Conservation (phyloP, 2,329 filamentous ascomycete genomes). For the Trichoderma pleuroti region DNA sequence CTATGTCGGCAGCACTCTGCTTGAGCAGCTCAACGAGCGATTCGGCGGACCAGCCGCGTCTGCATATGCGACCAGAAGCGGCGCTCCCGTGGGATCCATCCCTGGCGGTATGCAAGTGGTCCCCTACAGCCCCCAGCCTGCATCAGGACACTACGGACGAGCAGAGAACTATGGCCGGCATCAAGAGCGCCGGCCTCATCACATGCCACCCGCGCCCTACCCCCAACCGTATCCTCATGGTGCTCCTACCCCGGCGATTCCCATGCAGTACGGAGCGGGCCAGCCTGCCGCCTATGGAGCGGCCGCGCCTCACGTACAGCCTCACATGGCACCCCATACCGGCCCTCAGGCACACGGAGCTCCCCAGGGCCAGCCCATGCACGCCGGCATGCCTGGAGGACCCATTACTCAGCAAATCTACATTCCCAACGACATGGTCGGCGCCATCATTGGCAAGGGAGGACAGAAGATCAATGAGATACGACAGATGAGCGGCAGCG, state of each 20-base stretch:
- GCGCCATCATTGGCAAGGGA: conserved; percentile 97
- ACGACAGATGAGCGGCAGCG: conserved; percentile 90
- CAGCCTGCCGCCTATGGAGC: conserved; percentile 75
- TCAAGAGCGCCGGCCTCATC: conserved; percentile 68
- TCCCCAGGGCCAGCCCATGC: conserved; percentile 73
- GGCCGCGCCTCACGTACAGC: conserved; percentile 71
- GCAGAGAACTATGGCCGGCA: conserved; percentile 78
- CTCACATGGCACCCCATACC: conserved; percentile 62
- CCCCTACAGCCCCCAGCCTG: conserved; percentile 92
- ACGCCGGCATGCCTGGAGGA: conserved; percentile 53
- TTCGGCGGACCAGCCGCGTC: conserved; percentile 95
- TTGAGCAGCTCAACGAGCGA: conserved; percentile 94
- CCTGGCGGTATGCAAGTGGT: conserved; percentile 98
- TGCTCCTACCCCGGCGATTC: conserved; percentile 56
- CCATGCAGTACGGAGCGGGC: conserved; percentile 70
- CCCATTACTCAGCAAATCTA: conserved; percentile 97
- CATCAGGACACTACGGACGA: conserved; percentile 87
- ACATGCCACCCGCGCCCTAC: conserved; percentile 72
- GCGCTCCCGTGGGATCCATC: conserved; percentile 86
- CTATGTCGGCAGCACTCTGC: conserved; percentile 95
- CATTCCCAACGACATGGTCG: conserved; percentile 99
- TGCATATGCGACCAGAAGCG: conserved; percentile 94
- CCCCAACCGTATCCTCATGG: conserved; percentile 66
- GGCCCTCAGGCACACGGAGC: conserved; percentile 56
- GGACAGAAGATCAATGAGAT: conserved; percentile 99